Evolutionary conservation across 345 rosid species (phyloP), one percentile per base, ranked within the genome.

Genomic region (Citrus unshiu): DNA sequence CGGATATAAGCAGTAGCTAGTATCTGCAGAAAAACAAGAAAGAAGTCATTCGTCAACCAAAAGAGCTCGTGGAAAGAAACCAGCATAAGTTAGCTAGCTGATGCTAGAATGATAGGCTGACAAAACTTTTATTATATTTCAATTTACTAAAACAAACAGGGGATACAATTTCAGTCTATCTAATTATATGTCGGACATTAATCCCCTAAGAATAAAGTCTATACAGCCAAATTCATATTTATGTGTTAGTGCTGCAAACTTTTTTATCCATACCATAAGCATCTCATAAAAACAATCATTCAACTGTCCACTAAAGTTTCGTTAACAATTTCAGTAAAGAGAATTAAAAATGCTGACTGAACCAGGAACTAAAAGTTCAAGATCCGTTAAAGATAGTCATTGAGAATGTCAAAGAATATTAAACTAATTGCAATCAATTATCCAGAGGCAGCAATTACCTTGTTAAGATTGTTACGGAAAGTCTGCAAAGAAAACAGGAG

Each of bases 391-490:
- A 35, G 12, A 76, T 67, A n/a, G 10, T 57, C 51, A 62, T 43
- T 32, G 40, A 78, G 21, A 46, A 71, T 4, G 51, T 29, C 35
- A 63, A 71, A 24, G 8, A 59, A 43, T 16, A 68, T 24, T 39
- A 6, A 43, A 62, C 32, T 43, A 25, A 30, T 25, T 14, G 22
- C 21, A 67, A 34, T 32, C 7, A 65, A 4, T 29, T 57, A 77
- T 37, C 78, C 63, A 58, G 27, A 65, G 61, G 80, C 66, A 68
- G 83, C 70, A 82, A 78, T 81, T 87, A 96, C 98, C 94, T 96
- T 93, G 83, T 94, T 96, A 57, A 96, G 94, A 86, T 94, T 94
- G 89, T 96, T 93, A 19, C 98, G 97, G 82, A 80, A 96, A 9
- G 97, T 93, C 99, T 94, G 93, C 69, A 78, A 77, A 46, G 72